Base-by-base conservation (phyloP, 768 basidiomycete species). In the Candolleomyces aberdarensis region DNA sequence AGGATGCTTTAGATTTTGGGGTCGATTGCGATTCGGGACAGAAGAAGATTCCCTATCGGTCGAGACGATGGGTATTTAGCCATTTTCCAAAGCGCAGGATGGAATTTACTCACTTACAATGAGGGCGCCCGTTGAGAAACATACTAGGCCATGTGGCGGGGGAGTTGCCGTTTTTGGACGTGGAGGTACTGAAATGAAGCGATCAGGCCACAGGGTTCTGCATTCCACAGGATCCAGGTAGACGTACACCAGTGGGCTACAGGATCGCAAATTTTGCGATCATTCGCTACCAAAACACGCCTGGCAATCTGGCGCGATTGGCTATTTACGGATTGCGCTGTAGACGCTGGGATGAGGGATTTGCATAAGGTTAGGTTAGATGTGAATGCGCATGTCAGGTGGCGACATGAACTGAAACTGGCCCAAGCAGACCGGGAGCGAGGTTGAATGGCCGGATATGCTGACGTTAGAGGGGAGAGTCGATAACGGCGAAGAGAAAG, bases 161-260 rank as follows among this genome's bases (percentile, higher is more conserved):
- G 29, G 10, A 3, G 20, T 22, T 61, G 9, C 60, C 56, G 41
- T 29, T 39, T 51, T 49, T n/a, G 40, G 60, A 17, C 47, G 11
- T 48, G 41, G 43, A 44, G 36, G 26, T 41, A 26, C 31, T 26
- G 49, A 61, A 61, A 61, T 61, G 60, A 63, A 60, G 59, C 56
- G 64, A 67, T 69, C 66, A 70, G 26, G 26, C 26, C 26, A 26
- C 26, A 26, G 62, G 66, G 56, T 58, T 46, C 65, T 68, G 60
- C 70, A 71, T 72, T 71, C 67, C 67, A 66, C 65, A 68, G 69
- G 71, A 67, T 68, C 58, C 63, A 17, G 26, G 15, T 40, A 54
- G 60, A 65, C 64, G 64, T 66, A 69, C 66, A 55, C 58, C 58
- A 59, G 51, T 60, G 47, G 61, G 65, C 62, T 60, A 57, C 52